phyloP scores from a whole-genome alignment of 164 flowering plant species.

The Houttuynia cordata region DNA sequence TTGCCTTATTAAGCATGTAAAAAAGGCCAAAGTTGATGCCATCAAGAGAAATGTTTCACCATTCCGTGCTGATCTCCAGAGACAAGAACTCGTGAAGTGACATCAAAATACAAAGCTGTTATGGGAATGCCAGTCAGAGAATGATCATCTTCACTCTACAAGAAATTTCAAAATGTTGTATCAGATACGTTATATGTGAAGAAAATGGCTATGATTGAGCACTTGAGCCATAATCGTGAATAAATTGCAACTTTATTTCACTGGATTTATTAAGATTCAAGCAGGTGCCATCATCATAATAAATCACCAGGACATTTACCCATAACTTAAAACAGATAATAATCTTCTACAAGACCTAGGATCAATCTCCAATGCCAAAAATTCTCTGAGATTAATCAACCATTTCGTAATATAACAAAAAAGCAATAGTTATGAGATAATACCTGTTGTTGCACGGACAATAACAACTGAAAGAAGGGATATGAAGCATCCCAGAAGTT shows the following conservation, averaged over 20 bases:
- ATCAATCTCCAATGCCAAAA: no score
- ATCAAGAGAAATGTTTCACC: constrained; percentile 26
- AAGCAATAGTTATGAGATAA: not conserved
- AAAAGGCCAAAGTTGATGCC: not conserved
- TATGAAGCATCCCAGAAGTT: constrained; percentile 80
- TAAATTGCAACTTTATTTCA: no score
- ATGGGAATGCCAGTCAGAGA: constrained; percentile 52
- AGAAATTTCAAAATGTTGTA: not conserved
- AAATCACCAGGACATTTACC: no score
- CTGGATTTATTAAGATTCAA: no score
- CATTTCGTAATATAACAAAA: no score
- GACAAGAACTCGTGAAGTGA: constrained; percentile 43
- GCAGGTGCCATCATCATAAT: no score
- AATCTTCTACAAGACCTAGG: no score
- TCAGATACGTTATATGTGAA: no score
- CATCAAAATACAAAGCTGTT: constrained; percentile 57
- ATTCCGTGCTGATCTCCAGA: constrained; percentile 86
- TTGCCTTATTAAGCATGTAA: not conserved
- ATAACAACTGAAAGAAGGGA: constrained; percentile 40
- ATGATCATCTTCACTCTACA: constrained; percentile 61
- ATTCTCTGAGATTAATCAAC: no score
- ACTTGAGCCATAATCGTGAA: no score
- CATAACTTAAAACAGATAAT: no score
- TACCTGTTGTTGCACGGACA: constrained; percentile 72
- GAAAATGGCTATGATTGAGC: no score